These are phyloP conservation scores for Metroxylon sagu DNA, from an alignment of 176 grass and related monocot genomes.

Conservation along the genomic window DNA sequence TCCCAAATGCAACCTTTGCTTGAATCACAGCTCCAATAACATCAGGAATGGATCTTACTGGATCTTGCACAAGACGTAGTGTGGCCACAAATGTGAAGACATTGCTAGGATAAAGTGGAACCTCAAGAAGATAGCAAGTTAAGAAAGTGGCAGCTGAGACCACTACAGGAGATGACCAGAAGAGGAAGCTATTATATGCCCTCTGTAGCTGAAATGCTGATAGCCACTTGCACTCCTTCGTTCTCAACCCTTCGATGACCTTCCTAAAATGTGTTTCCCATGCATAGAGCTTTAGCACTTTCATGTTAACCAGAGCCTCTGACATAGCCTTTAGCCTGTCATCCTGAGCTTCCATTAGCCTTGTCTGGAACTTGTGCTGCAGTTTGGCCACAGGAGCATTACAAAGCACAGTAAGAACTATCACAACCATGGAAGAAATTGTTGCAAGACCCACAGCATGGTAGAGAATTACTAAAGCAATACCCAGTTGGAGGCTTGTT, in stretches of 20 bases:
- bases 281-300: conserved; percentile 20
- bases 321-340: conserved; percentile 16
- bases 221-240: conserved; percentile 13
- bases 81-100: conserved; percentile 14
- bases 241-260: conserved; percentile 9
- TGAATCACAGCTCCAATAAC: conserved; percentile 13
- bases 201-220: background rate
- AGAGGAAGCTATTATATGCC: conserved; percentile 10
- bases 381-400: conserved; percentile 18
- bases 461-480: conserved; percentile 17
- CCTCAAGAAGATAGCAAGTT: conserved; percentile 6
- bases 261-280: conserved; percentile 18
- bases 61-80: conserved; percentile 19
- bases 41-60: conserved; percentile 14
- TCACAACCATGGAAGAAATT: conserved; percentile 6
- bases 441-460: conserved; percentile 2
- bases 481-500: background rate
- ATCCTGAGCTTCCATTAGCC: conserved; percentile 19
- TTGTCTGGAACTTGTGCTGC: background rate
- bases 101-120: conserved; percentile 12
- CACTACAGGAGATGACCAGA: conserved; percentile 9
- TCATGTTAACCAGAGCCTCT: conserved; percentile 20
- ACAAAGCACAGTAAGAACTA: background rate
- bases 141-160: conserved; percentile 9
- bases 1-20: conserved; percentile 13